Base-by-base conservation (phyloP, 805 yeast genomes). In the Monosporozyma aquatica region DNA sequence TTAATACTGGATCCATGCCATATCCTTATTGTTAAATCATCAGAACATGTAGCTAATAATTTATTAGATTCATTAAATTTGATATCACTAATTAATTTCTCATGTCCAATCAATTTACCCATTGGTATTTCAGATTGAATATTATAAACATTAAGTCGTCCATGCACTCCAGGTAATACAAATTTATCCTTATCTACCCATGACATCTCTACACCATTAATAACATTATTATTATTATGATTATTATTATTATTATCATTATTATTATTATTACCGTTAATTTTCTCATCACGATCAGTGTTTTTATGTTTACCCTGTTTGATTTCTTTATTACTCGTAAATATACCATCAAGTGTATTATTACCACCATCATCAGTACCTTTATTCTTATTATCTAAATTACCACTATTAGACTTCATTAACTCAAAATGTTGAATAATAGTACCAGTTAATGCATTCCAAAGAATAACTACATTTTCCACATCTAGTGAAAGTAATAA, bases 151-250 rank as follows among this genome's bases (percentile, higher is more conserved):
- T 72, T 58, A 8, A 85, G 72, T 5, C 75, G 53, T 39, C 76
- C 70, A 40, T 70, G 70, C 3, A 67, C 53, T 0, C 84, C 81
- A 0, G 95, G 81, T n/a, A 82, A 62, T 3, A 85, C 84, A 59
- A 82, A 82, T 50, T 77, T 82, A 42, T 64, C 60, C 26, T 74
- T 74, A 51, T 78, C 84, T 13, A 87, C 66, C 95, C 95, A 87
- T 47, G 80, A 76, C 3, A 80, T 75, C 46, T 76, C 84, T 2
- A 74, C 67, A 1, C 81, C 21, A 65, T 49, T 4, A 63, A 47
- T 5, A 26, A n/a, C 10, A 22, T 18, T 23, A 13, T 28, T 27
- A 27, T 27, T 38, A 15, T 15, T 37, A 17, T 17, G 8, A 8
- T 11, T 20, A 20, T 29, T 18, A 21, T 40, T 18, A 25, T 17